Base-by-base conservation (phyloP, 805 yeast species). In the Teunomyces lycoperdinae region DNA sequence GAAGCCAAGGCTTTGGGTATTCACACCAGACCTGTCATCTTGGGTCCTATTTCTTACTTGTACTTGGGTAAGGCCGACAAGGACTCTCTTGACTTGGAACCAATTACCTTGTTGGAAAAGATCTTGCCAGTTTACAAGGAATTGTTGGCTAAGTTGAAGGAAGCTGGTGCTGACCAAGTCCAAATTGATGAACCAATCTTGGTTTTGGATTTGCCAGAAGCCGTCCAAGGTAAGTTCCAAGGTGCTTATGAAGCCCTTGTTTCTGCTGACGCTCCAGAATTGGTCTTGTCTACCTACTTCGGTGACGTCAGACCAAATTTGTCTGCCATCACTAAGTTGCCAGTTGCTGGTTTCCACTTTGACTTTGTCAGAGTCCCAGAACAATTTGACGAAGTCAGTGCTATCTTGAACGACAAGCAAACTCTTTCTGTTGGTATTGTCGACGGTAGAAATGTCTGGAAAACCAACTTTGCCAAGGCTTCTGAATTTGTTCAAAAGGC, bases 391-490 rank as follows among this genome's bases (percentile, higher is more conserved):
- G 88, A 83, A 48, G 96, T 88, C 62, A 74, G 80, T 52, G 75
- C 80, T 50, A 77, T 87, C 64, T 74, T 92, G 50, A 68, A 78
- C 58, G 80, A 76, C 55, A 75, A 82, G 57, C 96, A 94, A 80
- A 76, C 79, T 55, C 79, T 94, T 67, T 92, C 98, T 53, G 96
- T 87, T 58, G 99, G 99, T 89, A 82, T 94, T 63, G 91, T 94
- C 66, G 95, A 90, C 66, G 99, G 99, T 78, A 90, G 99, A 84
- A 94, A 94, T 85, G 89, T 94, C 77, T 94, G 99, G 99, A 94
- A 94, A 84, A 86, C 96, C 73, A 87, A 94, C 80, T 89, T 86
- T 67, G 71, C 94, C 66, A 83, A 84, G 76, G 95, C 99, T 59
- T 76, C 90, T 67, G 87, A 75, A 55, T 68, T 86, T 56, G 96